Evolutionary conservation across 768 basidiomycete species (phyloP).

Genomic region (Nevesoporus exiguus): DNA sequence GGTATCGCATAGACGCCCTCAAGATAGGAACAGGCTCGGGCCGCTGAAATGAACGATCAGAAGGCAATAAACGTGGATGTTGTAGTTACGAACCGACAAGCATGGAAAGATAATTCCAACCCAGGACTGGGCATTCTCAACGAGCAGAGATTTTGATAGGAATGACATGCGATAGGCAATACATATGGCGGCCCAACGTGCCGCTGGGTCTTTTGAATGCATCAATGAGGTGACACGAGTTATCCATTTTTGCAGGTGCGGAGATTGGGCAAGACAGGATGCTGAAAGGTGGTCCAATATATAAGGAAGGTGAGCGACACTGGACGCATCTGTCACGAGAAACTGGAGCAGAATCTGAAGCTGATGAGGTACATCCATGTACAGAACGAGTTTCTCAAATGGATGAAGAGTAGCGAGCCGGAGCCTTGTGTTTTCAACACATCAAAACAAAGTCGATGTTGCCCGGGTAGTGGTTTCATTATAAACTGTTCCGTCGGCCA

Average conservation of each 20-base stretch:
- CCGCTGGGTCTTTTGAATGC: slow-evolving; percentile 72
- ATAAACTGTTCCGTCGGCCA: not conserved
- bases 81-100: slow-evolving; percentile 54
- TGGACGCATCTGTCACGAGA: slow-evolving; percentile 63
- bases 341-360: slow-evolving; percentile 65
- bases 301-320: slow-evolving; percentile 56
- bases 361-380: slow-evolving; percentile 49
- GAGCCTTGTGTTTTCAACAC: slow-evolving; percentile 28
- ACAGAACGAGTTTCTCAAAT: not conserved
- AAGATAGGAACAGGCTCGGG: slow-evolving; percentile 57
- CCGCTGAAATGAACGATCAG: slow-evolving; percentile 46
- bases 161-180: slow-evolving; percentile 64
- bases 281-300: slow-evolving; percentile 53
- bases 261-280: slow-evolving; percentile 54
- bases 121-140: slow-evolving; percentile 75
- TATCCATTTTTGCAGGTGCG: slow-evolving; percentile 72
- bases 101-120: slow-evolving; percentile 58
- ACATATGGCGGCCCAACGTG: slow-evolving; percentile 77
- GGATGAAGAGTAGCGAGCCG: too few species aligned
- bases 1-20: slow-evolving; percentile 63
- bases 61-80: slow-evolving; percentile 14
- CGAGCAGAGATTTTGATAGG: slow-evolving; percentile 55
- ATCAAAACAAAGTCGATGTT: slow-evolving; percentile 24
- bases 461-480: too few species aligned
- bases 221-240: slow-evolving; percentile 70